phyloP scores from a whole-genome alignment of 2,329 filamentous ascomycete species.

The Penicillium sumatraense region DNA sequence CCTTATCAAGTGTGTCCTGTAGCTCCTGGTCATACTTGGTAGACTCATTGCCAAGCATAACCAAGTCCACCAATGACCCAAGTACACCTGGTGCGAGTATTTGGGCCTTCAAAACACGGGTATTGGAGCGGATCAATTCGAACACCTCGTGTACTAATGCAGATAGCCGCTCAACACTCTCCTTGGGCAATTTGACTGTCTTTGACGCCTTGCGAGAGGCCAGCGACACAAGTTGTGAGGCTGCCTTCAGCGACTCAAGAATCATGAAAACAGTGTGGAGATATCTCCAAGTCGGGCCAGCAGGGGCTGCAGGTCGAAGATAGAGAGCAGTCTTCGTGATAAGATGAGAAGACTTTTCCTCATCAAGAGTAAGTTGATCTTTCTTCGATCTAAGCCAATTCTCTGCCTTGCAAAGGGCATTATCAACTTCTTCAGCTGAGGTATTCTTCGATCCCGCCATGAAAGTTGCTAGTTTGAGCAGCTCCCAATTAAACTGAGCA shows the following conservation, averaged over 20 bases:
- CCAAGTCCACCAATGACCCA: slow-evolving; percentile 45
- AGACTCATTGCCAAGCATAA: slow-evolving; percentile 34
- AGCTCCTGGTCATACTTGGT: slow-evolving; percentile 31
- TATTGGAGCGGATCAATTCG: slow-evolving; percentile 41
- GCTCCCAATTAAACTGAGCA: slow-evolving; percentile 36
- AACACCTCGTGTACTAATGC: slow-evolving; percentile 32
- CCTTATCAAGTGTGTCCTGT: slow-evolving; percentile 37
- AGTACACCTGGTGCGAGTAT: slow-evolving; percentile 47
- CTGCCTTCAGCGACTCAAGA: slow-evolving; percentile 47
- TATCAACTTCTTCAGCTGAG: slow-evolving; percentile 34
- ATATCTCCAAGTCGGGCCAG: slow-evolving; percentile 47
- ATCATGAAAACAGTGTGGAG: slow-evolving; percentile 44
- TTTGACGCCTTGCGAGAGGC: slow-evolving; percentile 39
- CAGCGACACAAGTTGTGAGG: slow-evolving; percentile 38
- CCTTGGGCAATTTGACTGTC: slow-evolving; percentile 37
- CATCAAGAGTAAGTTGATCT: slow-evolving; percentile 25
- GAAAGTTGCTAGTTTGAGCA: slow-evolving; percentile 39
- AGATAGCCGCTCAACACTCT: slow-evolving; percentile 36
- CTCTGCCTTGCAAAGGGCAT: slow-evolving; percentile 34
- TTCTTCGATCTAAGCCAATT: slow-evolving; percentile 36
- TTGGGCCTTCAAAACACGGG: slow-evolving; percentile 41
- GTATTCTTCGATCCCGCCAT: slow-evolving; percentile 40
- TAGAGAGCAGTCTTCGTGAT: slow-evolving; percentile 31
- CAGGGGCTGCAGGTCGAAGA: slow-evolving; percentile 28
- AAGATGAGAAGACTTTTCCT: slow-evolving; percentile 24